These are phyloP conservation scores for Schizosaccharomyces cryophilus DNA, from an alignment of 805 yeast species.

Conservation along the genomic window DNA sequence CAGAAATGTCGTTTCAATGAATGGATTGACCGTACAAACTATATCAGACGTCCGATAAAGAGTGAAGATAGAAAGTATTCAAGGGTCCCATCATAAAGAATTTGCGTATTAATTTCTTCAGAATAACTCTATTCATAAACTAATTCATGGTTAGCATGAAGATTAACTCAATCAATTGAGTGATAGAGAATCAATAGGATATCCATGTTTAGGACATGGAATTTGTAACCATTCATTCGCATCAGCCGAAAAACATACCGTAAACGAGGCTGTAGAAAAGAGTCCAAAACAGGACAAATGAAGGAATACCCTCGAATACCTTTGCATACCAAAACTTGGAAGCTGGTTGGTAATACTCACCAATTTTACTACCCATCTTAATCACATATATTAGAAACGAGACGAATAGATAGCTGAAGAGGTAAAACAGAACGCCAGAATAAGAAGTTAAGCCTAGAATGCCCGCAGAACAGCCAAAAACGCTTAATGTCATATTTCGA, in stretches of 20 bases:
- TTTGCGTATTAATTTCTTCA: no score
- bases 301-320: conserved; percentile 24
- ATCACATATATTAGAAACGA: background rate
- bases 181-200: no score
- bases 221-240: no score
- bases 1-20: no score
- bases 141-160: no score
- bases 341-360: conserved; percentile 19
- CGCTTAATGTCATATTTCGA: conserved; percentile 7
- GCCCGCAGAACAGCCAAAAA: conserved; percentile 9
- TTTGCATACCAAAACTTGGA: conserved; percentile 21
- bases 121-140: no score
- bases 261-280: conserved; percentile 14
- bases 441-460: conserved; percentile 9
- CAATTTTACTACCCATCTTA: conserved; percentile 16
- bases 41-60: no score
- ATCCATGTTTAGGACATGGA: no score
- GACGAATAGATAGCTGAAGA: conserved; percentile 9
- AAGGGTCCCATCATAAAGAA: no score
- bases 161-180: no score
- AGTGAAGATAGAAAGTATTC: no score
- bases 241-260: background rate
- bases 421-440: conserved; percentile 9
- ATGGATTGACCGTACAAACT: no score
- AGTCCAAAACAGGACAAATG: conserved; percentile 36